Conservation (phyloP, 306 rosid genomes). For the Inga laurina region DNA sequence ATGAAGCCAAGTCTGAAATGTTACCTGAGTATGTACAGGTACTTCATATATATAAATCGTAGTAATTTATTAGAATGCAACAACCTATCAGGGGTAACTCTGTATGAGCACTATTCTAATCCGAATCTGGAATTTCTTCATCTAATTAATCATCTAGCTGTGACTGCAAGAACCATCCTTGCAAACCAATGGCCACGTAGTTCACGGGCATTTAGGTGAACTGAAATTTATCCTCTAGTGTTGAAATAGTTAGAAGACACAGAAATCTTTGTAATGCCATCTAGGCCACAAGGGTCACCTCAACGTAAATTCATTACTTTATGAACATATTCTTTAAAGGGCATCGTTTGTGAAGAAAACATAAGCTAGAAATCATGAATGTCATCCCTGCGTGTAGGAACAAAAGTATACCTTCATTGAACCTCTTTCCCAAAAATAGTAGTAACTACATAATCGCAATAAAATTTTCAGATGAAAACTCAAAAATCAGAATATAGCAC, state of each 20-base stretch:
- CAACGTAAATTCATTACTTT: neutral
- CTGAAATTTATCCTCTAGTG: neutral
- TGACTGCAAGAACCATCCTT: neutral
- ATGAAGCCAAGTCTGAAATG: slow-evolving; percentile 12
- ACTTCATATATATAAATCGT: neutral
- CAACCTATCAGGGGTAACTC: neutral
- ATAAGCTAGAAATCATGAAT: neutral
- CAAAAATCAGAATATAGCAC: neutral
- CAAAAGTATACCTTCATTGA: neutral
- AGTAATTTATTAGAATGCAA: neutral
- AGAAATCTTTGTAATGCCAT: neutral
- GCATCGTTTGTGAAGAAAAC: neutral
- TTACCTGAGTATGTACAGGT: neutral
- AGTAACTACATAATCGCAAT: neutral
- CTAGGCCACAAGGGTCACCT: neutral
- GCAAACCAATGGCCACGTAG: neutral
- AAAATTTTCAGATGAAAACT: neutral
- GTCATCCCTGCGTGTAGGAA: neutral
- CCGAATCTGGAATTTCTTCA: neutral
- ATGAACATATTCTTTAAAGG: neutral
- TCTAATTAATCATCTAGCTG: neutral
- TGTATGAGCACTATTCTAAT: neutral
- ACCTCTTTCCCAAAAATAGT: neutral
- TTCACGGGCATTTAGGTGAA: neutral
- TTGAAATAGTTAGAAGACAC: neutral